phyloP scores from a whole-genome alignment of 2,329 filamentous ascomycete genomes.

The Fusarium haematococcum region DNA sequence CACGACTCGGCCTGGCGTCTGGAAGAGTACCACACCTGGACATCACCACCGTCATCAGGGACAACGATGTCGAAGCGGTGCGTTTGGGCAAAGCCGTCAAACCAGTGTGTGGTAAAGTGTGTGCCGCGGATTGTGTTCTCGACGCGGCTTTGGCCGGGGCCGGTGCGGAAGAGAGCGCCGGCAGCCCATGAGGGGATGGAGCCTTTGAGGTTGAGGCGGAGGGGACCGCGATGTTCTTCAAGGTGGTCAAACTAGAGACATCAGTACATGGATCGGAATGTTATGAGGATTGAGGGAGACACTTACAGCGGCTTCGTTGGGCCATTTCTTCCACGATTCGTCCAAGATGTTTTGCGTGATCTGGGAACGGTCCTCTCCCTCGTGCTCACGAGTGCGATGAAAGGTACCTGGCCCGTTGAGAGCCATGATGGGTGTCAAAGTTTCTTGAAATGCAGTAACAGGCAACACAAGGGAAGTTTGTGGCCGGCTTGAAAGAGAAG shows the following conservation, averaged over 20 bases:
- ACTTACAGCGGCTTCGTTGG: conserved; percentile 60
- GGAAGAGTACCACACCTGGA: conserved; percentile 75
- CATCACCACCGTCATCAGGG: conserved; percentile 43
- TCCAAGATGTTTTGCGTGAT: conserved; percentile 43
- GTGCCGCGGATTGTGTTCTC: conserved; percentile 69
- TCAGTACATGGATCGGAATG: not conserved
- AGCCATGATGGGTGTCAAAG: conserved; percentile 32
- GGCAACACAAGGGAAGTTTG: not conserved
- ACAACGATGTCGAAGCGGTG: conserved; percentile 78
- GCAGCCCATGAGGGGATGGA: conserved; percentile 77
- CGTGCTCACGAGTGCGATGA: conserved; percentile 44
- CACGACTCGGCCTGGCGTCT: conserved; percentile 74
- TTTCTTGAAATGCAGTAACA: not conserved
- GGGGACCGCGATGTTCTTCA: conserved; percentile 73
- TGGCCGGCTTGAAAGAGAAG: not conserved
- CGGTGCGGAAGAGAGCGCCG: conserved; percentile 79
- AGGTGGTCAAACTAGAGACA: conserved; percentile 71
- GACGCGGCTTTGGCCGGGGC: conserved; percentile 74
- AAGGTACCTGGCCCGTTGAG: conserved; percentile 44
- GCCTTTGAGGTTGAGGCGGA: conserved; percentile 73
- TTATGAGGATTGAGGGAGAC: not conserved
- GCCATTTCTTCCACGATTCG: conserved; percentile 57
- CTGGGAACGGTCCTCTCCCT: conserved; percentile 41
- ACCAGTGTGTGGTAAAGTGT: conserved; percentile 79
- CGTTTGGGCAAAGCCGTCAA: conserved; percentile 79